Evolutionary conservation across 768 basidiomycete genomes (phyloP).

Genomic region (Amyloporia xantha): DNA sequence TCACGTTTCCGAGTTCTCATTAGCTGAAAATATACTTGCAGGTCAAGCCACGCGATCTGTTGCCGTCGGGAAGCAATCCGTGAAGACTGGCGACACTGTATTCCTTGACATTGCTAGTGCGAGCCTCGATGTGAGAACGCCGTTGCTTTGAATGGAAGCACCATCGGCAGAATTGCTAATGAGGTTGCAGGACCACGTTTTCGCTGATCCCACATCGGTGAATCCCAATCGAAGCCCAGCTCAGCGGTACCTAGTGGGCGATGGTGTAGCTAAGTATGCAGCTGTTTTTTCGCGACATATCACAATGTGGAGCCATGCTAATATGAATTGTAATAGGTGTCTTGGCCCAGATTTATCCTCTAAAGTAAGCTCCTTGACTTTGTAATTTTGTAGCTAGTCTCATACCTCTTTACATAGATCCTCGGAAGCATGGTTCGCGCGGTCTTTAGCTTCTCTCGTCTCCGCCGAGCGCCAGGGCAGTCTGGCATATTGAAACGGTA

Average conservation of each 20-base stretch:
- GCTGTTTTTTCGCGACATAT: slow-evolving; percentile 1
- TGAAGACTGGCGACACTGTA: slow-evolving; percentile 45
- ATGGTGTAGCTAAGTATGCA: slow-evolving; percentile 38
- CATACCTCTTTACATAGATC: no score
- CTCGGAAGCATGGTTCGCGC: slow-evolving; percentile 58
- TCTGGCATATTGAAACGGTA: slow-evolving; percentile 59
- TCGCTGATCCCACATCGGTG: slow-evolving; percentile 40
- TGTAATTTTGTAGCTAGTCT: no score
- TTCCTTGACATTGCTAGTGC: slow-evolving; percentile 60
- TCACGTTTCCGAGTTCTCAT: no score
- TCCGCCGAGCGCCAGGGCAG: slow-evolving; percentile 61
- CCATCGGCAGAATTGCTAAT: not conserved
- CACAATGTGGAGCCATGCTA: slow-evolving; percentile 23
- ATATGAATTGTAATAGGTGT: slow-evolving; percentile 18
- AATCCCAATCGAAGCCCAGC: slow-evolving; percentile 37
- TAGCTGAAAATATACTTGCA: no score
- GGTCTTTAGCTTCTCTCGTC: slow-evolving; percentile 48
- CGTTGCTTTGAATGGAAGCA: not conserved
- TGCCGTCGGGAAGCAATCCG: slow-evolving; percentile 32
- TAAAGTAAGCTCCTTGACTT: slow-evolving; percentile 41
- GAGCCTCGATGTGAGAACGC: slow-evolving; percentile 45
- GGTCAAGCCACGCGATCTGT: slow-evolving; percentile 45
- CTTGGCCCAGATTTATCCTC: slow-evolving; percentile 49
- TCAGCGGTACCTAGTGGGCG: slow-evolving; percentile 42
- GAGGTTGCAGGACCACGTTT: slow-evolving; percentile 37